Percentiles rank a stretch among this genome's conserved stretches.
These are phyloP conservation scores for Jamesozyma piceae DNA, from an alignment of 805 yeast genomes.

Conservation along the genomic window DNA sequence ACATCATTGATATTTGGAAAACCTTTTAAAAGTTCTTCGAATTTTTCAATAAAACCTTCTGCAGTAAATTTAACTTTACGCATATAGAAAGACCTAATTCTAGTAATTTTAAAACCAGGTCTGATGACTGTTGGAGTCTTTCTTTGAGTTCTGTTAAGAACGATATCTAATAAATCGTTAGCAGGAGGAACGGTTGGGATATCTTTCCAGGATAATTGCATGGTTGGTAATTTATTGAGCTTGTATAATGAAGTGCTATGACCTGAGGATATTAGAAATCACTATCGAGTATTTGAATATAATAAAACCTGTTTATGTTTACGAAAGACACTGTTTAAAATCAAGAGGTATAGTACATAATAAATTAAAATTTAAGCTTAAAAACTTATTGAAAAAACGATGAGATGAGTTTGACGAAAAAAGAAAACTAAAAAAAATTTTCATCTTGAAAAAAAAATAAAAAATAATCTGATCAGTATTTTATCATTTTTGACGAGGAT, in stretches of 20 bases:
- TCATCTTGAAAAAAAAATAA: neutral
- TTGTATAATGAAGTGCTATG: neutral
- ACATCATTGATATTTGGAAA: constrained; percentile 96
- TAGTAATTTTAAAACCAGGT: constrained; percentile 90
- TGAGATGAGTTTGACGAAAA: constrained; percentile 1
- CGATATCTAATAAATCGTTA: constrained; percentile 91
- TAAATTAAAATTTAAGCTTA: too few species aligned
- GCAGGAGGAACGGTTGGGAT: constrained; percentile 90
- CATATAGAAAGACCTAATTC: constrained; percentile 96
- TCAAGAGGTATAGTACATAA: too few species aligned
- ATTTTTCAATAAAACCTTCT: constrained; percentile 91
- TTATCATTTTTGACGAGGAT: neutral
- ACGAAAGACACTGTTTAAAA: too few species aligned
- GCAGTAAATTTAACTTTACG: constrained; percentile 94
- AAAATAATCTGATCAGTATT: neutral
- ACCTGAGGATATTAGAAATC: neutral
- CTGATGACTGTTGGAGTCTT: constrained; percentile 98
- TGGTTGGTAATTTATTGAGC: constrained; percentile 21
- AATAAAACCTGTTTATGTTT: too few species aligned
- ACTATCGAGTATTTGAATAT: neutral
- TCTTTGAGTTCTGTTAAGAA: constrained; percentile 94
- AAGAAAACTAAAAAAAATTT: constrained; percentile 1
- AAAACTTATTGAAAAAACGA: neutral
- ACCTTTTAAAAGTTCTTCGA: constrained; percentile 72
- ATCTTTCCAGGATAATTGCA: constrained; percentile 98